Evolutionary conservation across 371 early-diverging fungal genomes (phyloP), one percentile per base, ranked within the genome.

Genomic region (Apophysomyces elegans): DNA sequence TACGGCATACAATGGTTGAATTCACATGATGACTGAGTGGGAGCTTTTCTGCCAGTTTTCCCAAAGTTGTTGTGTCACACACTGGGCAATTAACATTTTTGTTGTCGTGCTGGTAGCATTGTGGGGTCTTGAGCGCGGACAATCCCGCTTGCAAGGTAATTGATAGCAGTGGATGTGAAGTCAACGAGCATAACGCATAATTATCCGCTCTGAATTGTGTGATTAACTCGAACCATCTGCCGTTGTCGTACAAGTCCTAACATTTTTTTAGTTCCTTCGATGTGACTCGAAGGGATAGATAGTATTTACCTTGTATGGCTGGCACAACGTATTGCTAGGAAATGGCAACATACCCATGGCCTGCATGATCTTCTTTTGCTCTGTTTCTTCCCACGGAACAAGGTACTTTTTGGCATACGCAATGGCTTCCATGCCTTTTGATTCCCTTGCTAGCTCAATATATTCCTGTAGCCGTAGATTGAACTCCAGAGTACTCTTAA

Each of bases 21-120:
- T 96, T 96, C 59, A 91, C 91, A 70, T 96, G 97, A 73, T 98
- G 97, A 56, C 93, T 90, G 63, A 89, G 79, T 3, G 99, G 98
- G 36, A 99, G 76, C 11, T 84, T 79, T 58, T 89, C 78, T 0
- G 98, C 96, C 57, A 99, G 78, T 45, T 71, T 81, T 16, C 95
- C 95, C 50, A 96, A 85, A 1, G 93, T 93, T n/a, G 90, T 86
- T 1, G 79, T 79, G 59, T 89, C 88, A 66, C 99, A 99, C 38
- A 96, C 93, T 0, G 99, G 99, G 73, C 99, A 99, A 76, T 98
- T 93, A 64, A 93, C 83, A 75, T 93, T 95, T 47, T 85, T 80
- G 68, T 93, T 86, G 1, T 86, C 87, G 1, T 80, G 76, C 39
- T 92, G 86, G 67, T 86, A 91, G 72, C 94, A 94, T 56, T 86